Evolutionary conservation across 331 rosid genomes (phyloP), one percentile per base, ranked within the genome.

Genomic region (Ulmus americana): DNA sequence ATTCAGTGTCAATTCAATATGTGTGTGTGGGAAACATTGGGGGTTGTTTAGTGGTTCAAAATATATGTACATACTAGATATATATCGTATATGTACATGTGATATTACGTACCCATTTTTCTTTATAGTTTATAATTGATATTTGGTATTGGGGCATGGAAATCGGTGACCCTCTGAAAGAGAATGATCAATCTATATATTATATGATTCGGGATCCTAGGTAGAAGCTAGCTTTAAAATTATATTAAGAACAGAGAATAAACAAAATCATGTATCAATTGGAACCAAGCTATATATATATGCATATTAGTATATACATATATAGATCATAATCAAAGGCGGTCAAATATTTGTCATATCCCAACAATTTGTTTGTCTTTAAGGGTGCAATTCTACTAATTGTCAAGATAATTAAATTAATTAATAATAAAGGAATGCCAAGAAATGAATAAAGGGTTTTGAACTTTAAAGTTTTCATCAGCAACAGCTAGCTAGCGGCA

Each of bases 181-280:
- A 5, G 65, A 42, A 43, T 44, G 52, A 64, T 74, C 71, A 28
- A 2, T 28, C 35, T 28, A 28, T 28, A 28, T 28, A 28, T 28
- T 28, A 28, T 28, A 61, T 56, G 75, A 85, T 81, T 79, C 83
- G 62, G 87, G 95, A 85, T 85, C 90, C 91, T 71, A 85, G 87
- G 84, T 68, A 43, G 65, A 39, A 10, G 59, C 38, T 28, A 12
- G 50, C 61, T 45, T 61, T 20, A 16, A 28, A 63, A 46, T 20
- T 20, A 9, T 28, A 28, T 28, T 28, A 28, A 28, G 35, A 28
- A 28, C 35, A 28, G 35, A 28, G 35, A 28, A 28, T 28, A 28
- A 28, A 2, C 35, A 28, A 28, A 28, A 28, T 28, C 35, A 2
- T 28, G 35, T 28, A 28, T 28, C 35, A 28, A 28, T 28, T 28